phyloP scores from a whole-genome alignment of 1,139 yeast genomes.

The Lodderomyces margitis region DNA sequence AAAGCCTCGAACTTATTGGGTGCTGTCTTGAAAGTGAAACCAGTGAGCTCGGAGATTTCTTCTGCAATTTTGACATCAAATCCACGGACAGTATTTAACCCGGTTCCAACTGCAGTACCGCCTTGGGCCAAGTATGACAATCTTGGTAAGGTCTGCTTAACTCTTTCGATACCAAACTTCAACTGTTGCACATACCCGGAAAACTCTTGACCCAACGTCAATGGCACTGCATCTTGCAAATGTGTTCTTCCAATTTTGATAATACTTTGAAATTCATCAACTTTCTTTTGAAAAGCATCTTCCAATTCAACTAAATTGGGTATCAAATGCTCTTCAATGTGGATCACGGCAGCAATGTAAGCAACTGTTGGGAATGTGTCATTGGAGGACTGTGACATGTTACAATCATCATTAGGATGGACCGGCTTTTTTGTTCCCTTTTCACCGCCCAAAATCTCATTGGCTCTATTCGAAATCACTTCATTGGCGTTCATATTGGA shows the following conservation, averaged over 20 bases:
- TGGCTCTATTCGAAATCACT: slow-evolving; percentile 92
- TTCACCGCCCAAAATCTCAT: slow-evolving; percentile 82
- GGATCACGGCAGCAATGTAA: slow-evolving; percentile 94
- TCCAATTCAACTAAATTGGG: slow-evolving; percentile 73
- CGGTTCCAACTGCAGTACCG: slow-evolving; percentile 98
- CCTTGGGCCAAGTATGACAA: slow-evolving; percentile 86
- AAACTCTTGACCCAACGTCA: slow-evolving; percentile 92
- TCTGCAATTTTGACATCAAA: slow-evolving; percentile 76
- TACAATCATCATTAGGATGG: slow-evolving; percentile 94
- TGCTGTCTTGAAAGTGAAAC: slow-evolving; percentile 79
- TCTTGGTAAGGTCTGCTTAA: slow-evolving; percentile 65
- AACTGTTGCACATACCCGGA: slow-evolving; percentile 89
- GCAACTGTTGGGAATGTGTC: slow-evolving; percentile 96
- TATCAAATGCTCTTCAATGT: slow-evolving; percentile 64
- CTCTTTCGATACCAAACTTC: slow-evolving; percentile 76
- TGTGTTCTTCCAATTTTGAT: slow-evolving; percentile 97
- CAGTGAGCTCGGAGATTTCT: slow-evolving; percentile 74
- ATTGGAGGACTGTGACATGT: slow-evolving; percentile 92
- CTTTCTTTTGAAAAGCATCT: slow-evolving; percentile 65
- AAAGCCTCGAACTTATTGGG: slow-evolving; percentile 96
- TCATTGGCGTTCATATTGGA: slow-evolving; percentile 96
- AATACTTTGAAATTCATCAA: slow-evolving; percentile 73
- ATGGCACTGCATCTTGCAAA: slow-evolving; percentile 93
- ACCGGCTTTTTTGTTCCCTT: slow-evolving; percentile 85
- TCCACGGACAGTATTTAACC: slow-evolving; percentile 83